Evolutionary conservation across 306 rosid species (phyloP), one percentile per base, ranked within the genome.

Genomic region (Trifolium repens): DNA sequence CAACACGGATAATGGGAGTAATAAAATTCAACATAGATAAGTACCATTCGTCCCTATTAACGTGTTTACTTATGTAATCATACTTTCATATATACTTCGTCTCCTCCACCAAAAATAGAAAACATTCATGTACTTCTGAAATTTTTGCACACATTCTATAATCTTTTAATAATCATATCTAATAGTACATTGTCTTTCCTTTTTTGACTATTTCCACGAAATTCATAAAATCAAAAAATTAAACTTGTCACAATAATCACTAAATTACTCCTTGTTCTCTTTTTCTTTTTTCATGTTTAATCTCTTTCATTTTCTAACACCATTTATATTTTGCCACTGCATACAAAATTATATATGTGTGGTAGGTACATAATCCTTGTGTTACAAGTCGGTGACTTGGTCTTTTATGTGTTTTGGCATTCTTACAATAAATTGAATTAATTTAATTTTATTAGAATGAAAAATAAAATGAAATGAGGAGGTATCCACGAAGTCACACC

Each of bases 361-460:
- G 59, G 81, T 71, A 32, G 85, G 78, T 76, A 55, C 67, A 81
- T 76, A 32, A 76, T 81, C 62, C 85, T 81, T 81, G 85, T 4
- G 52, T 26, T 1, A 37, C 75, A 81, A 81, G 85, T 81, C 85
- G 85, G 85, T 81, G 85, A 76, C 75, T 76, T 71, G 57, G 85
- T 81, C 85, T 44, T 65, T 53, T n/a, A 32, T 75, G 62, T 34
- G 61, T 50, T 75, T 27, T 63, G 78, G 69, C 61, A 69, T n/a
- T 75, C 49, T n/a, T 3, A 63, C 69, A 71, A 32, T 2, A 47
- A 26, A 35, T 50, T 26, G 4, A 39, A 64, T 67, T 27, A 1
- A 47, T 59, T 37, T 55, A 0, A 30, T 30, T 30, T 30, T 27
- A 27, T 54, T 54, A 3, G 27, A 50, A 50, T 3, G 26, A 52